These are phyloP conservation scores for Russula sp. DNA, from an alignment of 768 basidiomycete genomes.

Conservation along the genomic window DNA sequence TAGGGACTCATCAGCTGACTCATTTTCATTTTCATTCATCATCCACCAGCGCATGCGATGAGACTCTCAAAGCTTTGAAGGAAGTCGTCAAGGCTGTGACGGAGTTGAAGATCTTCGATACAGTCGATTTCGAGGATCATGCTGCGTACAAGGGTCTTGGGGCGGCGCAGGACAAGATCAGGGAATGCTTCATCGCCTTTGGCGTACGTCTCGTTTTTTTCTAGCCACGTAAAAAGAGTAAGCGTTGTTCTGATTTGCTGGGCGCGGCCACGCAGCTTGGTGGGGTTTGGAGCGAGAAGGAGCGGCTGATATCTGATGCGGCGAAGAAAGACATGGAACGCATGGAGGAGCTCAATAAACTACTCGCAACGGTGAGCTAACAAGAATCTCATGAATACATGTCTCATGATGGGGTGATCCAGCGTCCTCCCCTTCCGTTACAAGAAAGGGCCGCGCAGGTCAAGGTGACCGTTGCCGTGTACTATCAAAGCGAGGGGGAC, in stretches of 20 bases:
- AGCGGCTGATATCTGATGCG: not conserved
- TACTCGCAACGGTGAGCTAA: not conserved
- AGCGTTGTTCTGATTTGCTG: not conserved
- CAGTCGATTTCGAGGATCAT: conserved; percentile 4
- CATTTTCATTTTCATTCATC: not conserved
- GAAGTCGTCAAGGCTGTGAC: conserved; percentile 4
- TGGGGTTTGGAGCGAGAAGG: not conserved
- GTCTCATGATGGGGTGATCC: not conserved
- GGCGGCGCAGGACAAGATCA: not conserved
- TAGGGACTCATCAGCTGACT: not conserved
- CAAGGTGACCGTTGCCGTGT: conserved; percentile 2
- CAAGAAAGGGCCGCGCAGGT: not conserved
- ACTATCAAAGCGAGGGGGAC: not conserved
- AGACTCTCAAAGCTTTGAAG: not conserved
- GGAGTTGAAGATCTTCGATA: conserved; percentile 8
- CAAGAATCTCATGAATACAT: not conserved
- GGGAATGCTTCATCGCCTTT: conserved; percentile 2
- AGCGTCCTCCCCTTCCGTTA: not conserved
- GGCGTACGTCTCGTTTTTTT: not conserved
- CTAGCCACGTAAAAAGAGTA: no score
- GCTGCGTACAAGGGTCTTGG: not conserved
- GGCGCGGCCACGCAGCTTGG: not conserved
- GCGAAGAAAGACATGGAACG: conserved; percentile 3
- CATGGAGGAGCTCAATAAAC: conserved; percentile 7
- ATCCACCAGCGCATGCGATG: conserved; percentile 7